Base-by-base conservation (phyloP, 2,329 filamentous ascomycete genomes). In the Penicillium rolfsii region DNA sequence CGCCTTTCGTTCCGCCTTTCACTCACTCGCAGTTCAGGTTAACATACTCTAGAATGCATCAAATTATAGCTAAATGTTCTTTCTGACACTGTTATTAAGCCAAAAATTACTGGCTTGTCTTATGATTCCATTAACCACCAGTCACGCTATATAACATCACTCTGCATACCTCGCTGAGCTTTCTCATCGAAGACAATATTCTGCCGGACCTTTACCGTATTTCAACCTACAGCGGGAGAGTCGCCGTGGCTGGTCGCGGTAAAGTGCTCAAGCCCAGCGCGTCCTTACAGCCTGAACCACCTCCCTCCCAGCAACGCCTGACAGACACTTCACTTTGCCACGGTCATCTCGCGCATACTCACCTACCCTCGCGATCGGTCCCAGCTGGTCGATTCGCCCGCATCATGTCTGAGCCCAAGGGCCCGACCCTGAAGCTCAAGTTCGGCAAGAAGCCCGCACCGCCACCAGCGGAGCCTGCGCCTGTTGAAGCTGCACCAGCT, bases 381-480 rank as follows among this genome's bases (percentile, higher is more conserved):
- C 33, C 7, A 43, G 6, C n/a, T 9, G 4, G 14, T 24, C 19
- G 4, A 19, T 38, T 8, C 6, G n/a, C 4, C 14, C 5, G 57
- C 68, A 67, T 57, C 57, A 79, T 79, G 76, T 76, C 76, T 38
- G 73, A 73, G 28, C 41, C 71, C 30, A 69, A 71, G 38, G 71
- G 73, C 45, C 74, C 73, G 11, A 68, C 73, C n/a, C 66, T 80
- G 22, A 80, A 80, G 64, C 74, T 80, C 59, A 79, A 74, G 36
- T 74, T 80, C 55, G 71, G 73, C 61, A 79, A 79, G 63, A 74
- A 74, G 57, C 74, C 75, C 54, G 64, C 71, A n/a, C 53, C 60
- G n/a, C 60, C 65, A 14, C 61, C 71, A 28, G 67, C 70, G 22
- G 69, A 70, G 55, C 45, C 67, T 11, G 35, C 64, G 63, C 35